Evolutionary conservation across 345 rosid genomes (phyloP).

Genomic region (Linum trigynum): DNA sequence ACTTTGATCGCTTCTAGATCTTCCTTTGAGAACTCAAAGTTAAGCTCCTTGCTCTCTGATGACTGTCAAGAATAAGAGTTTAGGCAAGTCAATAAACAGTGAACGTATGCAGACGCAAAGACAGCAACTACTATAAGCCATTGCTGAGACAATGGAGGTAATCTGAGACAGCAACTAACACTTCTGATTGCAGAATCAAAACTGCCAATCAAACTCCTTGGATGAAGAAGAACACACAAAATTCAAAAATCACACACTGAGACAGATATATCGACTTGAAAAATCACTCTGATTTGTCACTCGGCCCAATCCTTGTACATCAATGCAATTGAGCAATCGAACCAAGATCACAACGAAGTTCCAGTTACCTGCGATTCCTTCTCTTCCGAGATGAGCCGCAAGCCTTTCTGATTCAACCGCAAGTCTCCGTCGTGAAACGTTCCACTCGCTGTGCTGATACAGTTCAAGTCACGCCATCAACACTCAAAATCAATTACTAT

Average conservation of each 20-base stretch:
- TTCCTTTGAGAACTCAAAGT: slow-evolving; percentile 68
- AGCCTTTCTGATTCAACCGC: slow-evolving; percentile 77
- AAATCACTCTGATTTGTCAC: too few relatives aligned
- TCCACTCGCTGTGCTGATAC: slow-evolving; percentile 78
- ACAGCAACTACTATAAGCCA: not conserved
- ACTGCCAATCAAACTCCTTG: too few relatives aligned
- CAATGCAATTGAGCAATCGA: not conserved
- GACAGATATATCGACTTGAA: too few relatives aligned
- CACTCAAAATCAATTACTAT: not conserved
- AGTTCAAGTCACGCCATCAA: not conserved
- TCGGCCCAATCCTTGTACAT: not conserved
- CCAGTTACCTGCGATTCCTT: slow-evolving; percentile 52
- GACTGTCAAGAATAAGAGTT: slow-evolving; percentile 32
- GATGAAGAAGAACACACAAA: too few relatives aligned
- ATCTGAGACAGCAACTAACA: too few relatives aligned
- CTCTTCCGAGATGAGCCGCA: slow-evolving; percentile 54
- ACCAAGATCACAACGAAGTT: not conserved
- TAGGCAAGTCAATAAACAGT: too few relatives aligned
- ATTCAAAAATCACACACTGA: too few relatives aligned
- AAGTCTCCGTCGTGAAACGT: slow-evolving; percentile 94
- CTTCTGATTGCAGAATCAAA: too few relatives aligned
- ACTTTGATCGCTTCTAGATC: slow-evolving; percentile 90
- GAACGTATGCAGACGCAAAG: not conserved
- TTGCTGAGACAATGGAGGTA: not conserved
- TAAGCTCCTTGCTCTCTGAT: slow-evolving; percentile 70